phyloP scores from a whole-genome alignment of 208 protist species.

The Trypanosoma avium region DNA sequence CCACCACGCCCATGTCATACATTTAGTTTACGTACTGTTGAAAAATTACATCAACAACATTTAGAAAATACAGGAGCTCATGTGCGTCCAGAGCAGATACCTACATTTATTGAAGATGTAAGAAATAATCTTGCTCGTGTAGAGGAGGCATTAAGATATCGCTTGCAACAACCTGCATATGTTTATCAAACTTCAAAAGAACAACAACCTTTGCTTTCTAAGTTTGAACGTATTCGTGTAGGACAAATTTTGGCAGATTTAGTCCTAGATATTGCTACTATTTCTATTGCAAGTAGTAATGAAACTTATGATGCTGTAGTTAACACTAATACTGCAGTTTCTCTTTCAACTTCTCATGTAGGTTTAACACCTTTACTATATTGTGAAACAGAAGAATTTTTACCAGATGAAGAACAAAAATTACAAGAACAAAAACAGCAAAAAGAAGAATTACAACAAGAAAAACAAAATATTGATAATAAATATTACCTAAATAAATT shows the following conservation, averaged over 20 bases:
- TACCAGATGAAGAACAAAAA: too few species aligned
- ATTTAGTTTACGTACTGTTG: slow-evolving; percentile 23
- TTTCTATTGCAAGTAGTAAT: slow-evolving; percentile 23
- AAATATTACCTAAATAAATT: too few species aligned
- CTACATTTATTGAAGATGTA: slow-evolving; percentile 33
- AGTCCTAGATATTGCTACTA: slow-evolving; percentile 44
- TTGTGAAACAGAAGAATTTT: slow-evolving; percentile 5
- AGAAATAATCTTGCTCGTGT: slow-evolving; percentile 37
- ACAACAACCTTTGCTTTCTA: slow-evolving; percentile 32
- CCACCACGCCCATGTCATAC: slow-evolving; percentile 23
- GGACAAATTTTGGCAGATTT: slow-evolving; percentile 54
- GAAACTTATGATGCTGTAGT: slow-evolving; percentile 16
- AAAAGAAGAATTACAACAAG: neutral
- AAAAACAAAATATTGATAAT: neutral
- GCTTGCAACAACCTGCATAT: slow-evolving; percentile 28
- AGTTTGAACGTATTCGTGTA: slow-evolving; percentile 58
- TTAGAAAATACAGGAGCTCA: slow-evolving; percentile 12
- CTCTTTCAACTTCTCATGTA: slow-evolving; percentile 1
- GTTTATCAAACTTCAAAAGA: neutral
- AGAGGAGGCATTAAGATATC: slow-evolving; percentile 42
- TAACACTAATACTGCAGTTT: neutral
- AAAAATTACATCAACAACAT: slow-evolving; percentile 23
- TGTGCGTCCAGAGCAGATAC: slow-evolving; percentile 25
- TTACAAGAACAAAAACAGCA: neutral
- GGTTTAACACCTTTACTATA: neutral